Evolutionary conservation across 345 rosid genomes (phyloP).

Genomic region (Kandelia obovata): DNA sequence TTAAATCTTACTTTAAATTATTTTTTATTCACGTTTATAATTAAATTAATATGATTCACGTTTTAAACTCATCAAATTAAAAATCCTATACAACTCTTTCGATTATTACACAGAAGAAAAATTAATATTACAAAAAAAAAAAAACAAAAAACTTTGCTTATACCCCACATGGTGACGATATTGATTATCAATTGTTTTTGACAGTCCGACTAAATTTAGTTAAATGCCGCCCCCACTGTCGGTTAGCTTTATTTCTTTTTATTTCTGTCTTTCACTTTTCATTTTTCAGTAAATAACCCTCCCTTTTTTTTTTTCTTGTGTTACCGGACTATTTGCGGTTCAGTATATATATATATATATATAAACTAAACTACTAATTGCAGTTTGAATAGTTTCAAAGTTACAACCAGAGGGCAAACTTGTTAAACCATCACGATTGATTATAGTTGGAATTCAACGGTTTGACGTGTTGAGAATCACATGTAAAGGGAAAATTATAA

Average conservation of each 20-base stretch:
- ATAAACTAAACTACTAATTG: too few relatives aligned
- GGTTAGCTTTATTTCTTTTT: conserved; percentile 26
- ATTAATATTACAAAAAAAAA: conserved; percentile 5
- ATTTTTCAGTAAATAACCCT: neutral
- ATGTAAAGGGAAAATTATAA: too few relatives aligned
- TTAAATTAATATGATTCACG: neutral
- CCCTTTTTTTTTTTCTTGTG: neutral
- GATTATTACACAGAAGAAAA: neutral
- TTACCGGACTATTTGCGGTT: too few relatives aligned
- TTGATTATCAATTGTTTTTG: conserved; percentile 48
- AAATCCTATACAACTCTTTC: too few relatives aligned
- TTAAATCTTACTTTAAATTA: neutral
- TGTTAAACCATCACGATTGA: too few relatives aligned
- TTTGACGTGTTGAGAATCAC: too few relatives aligned
- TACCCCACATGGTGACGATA: conserved; percentile 50
- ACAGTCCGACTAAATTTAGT: conserved; percentile 54
- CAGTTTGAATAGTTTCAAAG: too few relatives aligned
- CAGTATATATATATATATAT: too few relatives aligned
- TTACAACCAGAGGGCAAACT: too few relatives aligned
- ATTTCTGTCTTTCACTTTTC: neutral
- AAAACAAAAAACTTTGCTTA: conserved; percentile 24
- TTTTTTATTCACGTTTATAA: neutral
- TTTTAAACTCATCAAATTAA: neutral
- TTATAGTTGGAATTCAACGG: too few relatives aligned
- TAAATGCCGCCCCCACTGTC: conserved; percentile 41